Base-by-base conservation (phyloP, 2,329 filamentous ascomycete species). In the Microsporum ferrugineum region DNA sequence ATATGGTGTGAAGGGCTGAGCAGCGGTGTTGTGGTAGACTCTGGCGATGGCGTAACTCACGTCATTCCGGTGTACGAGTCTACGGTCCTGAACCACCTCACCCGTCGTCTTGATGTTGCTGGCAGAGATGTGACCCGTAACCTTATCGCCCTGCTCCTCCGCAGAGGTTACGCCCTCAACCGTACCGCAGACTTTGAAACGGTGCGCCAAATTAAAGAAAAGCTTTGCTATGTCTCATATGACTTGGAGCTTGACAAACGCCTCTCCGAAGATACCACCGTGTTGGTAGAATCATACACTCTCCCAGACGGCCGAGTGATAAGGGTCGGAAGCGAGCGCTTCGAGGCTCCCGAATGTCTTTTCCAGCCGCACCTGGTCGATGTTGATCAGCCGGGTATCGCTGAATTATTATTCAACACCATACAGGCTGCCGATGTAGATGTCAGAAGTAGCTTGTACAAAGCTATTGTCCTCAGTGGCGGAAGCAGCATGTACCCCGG, bases 401-500 rank as follows among this genome's bases (percentile, higher is more conserved):
- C 90, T 69, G 94, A 99, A 73, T 91, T 97, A 76, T 81, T 99
- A 43, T 99, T 99, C 84, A 96, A 99, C 80, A 99, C 92, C 23
- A 99, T 99, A 71, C 94, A 97, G 77, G 80, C 88, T 5, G 91
- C 94, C 64, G 94, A 97, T 68, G 91, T 99, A 60, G 94, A 99
- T 72, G 91, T 99, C 51, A 87, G 94, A 65, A 87, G 88, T 59
- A 95, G 90, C 65, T 81, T 99, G 63, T 99, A 94, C 84, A 96
- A 96, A 80, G 94, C 94, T 10, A 92, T 99, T 69, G 94, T 99
- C 63, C 82, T 99, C 60, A 96, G 91, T 47, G 94, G 94, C 66
- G 94, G 94, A 67, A 95, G 89, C 80, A 95, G 89, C 85, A 99
- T 99, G 94, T 99, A 99, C 76, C 94, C 94, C 0, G 94, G 94